Evolutionary conservation across 169 alveolate species (phyloP).

Genomic region (Blepharisma undulans): DNA sequence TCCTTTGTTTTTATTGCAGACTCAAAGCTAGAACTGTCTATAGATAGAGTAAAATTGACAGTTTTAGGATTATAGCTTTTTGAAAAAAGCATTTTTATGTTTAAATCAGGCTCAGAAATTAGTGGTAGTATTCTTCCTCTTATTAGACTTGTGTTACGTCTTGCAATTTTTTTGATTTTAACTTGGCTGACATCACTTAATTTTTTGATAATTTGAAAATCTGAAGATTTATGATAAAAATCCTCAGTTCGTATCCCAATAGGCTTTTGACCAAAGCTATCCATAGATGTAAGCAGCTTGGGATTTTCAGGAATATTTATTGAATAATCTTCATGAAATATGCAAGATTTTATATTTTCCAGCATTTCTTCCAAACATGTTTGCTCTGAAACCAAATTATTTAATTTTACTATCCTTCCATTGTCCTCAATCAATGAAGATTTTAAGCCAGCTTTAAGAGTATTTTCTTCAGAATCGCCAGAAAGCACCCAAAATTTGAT

Average conservation of each 20-base stretch:
- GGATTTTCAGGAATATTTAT: background rate
- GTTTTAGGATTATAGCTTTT: background rate
- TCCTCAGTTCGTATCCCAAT: background rate
- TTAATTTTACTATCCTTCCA: background rate
- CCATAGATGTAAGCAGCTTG: background rate
- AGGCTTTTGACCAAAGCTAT: background rate
- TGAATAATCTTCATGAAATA: background rate
- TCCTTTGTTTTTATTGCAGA: background rate
- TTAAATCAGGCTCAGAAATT: background rate
- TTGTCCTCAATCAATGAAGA: background rate
- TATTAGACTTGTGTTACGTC: background rate
- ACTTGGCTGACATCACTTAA: background rate
- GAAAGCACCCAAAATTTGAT: constrained; percentile 30
- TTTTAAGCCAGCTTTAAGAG: background rate
- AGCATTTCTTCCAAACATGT: background rate
- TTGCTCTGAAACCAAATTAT: background rate
- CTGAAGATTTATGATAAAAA: background rate
- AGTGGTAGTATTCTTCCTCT: background rate
- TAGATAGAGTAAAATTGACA: background rate
- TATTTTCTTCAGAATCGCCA: constrained; percentile 30
- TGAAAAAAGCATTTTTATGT: background rate
- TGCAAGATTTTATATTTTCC: background rate
- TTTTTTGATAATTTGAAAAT: background rate
- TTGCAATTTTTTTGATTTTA: background rate
- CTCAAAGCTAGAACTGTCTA: background rate